Percentiles rank a stretch among this genome's conserved stretches.
These are phyloP conservation scores for Papiliotrema fonsecae DNA, from an alignment of 1,284 basidiomycete genomes.

Conservation along the genomic window DNA sequence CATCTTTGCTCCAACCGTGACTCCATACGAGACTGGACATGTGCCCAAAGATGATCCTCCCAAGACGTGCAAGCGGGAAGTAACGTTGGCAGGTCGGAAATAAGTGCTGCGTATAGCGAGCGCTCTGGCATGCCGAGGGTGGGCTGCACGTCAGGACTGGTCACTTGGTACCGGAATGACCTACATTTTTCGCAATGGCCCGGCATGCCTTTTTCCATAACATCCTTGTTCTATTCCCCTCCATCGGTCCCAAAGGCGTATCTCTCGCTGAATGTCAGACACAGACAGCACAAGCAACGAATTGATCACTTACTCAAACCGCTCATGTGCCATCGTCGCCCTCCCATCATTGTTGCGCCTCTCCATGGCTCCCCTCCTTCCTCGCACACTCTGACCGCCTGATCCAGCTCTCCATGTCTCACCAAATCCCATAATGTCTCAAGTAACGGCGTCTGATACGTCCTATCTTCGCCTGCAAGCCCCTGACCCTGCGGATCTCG, in stretches of 20 bases:
- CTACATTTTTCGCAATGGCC: conserved; percentile 69
- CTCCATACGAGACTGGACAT: conserved; percentile 79
- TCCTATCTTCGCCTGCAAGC: conserved; percentile 43
- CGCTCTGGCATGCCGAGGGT: conserved; percentile 70
- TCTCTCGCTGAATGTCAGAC: conserved; percentile 48
- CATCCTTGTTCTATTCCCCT: conserved; percentile 65
- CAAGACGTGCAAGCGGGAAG: conserved; percentile 74
- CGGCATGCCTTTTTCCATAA: conserved; percentile 83
- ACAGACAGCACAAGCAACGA: neutral
- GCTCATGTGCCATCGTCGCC: conserved; percentile 39
- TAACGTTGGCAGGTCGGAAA: conserved; percentile 74
- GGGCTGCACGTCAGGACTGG: conserved; percentile 51
- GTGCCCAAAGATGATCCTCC: conserved; percentile 94
- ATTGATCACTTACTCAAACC: conserved; percentile 33
- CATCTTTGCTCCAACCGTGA: conserved; percentile 46
- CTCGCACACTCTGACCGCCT: conserved; percentile 76
- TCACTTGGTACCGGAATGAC: conserved; percentile 20
- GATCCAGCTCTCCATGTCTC: conserved; percentile 64
- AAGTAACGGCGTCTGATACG: conserved; percentile 39
- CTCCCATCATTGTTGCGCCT: conserved; percentile 48
- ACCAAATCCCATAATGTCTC: conserved; percentile 42
- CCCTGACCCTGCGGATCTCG: conserved; percentile 36
- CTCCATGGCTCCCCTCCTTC: conserved; percentile 87
- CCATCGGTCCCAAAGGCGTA: conserved; percentile 15
- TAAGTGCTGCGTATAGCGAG: conserved; percentile 78